Percentiles rank a stretch among this genome's conserved stretches.
Conservation (phyloP, 1,284 basidiomycete species). For the Leccinum fallax region DNA sequence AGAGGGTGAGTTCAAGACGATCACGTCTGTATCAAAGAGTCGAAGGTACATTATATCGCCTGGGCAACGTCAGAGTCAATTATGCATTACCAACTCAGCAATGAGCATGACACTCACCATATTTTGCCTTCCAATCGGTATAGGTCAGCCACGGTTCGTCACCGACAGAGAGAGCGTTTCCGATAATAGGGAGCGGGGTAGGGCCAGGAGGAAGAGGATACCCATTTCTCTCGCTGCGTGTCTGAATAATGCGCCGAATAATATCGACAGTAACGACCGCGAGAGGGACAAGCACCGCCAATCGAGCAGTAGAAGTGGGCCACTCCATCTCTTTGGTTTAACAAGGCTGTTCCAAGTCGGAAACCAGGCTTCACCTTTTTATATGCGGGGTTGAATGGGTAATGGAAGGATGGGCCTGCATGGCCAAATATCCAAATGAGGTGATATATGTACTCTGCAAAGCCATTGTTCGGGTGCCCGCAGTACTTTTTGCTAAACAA, state of each 20-base stretch:
- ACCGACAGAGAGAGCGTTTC: neutral
- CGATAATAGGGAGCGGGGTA: neutral
- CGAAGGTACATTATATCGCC: slow-evolving; percentile 16
- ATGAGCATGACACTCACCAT: slow-evolving; percentile 15
- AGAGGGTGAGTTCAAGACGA: slow-evolving; percentile 22
- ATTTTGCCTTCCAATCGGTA: slow-evolving; percentile 20
- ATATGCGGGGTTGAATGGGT: too few species aligned
- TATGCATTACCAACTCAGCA: too few species aligned
- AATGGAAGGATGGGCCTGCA: too few species aligned
- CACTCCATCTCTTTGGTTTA: neutral
- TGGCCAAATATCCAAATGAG: too few species aligned
- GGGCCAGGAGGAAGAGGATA: neutral
- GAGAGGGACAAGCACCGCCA: neutral
- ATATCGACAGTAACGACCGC: neutral
- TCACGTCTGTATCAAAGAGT: slow-evolving; percentile 21
- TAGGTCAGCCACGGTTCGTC: slow-evolving; percentile 11
- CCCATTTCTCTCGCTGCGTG: neutral
- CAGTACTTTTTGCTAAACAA: too few species aligned
- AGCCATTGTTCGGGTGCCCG: too few species aligned
- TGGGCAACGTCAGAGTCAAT: neutral
- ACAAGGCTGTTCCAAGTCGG: too few species aligned
- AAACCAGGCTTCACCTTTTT: too few species aligned
- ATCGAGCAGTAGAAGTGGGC: neutral
- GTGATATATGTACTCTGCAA: too few species aligned
- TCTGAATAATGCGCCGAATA: neutral